These are phyloP conservation scores for Leptographium procerum DNA, from an alignment of 2,329 filamentous ascomycete species.

Conservation along the genomic window DNA sequence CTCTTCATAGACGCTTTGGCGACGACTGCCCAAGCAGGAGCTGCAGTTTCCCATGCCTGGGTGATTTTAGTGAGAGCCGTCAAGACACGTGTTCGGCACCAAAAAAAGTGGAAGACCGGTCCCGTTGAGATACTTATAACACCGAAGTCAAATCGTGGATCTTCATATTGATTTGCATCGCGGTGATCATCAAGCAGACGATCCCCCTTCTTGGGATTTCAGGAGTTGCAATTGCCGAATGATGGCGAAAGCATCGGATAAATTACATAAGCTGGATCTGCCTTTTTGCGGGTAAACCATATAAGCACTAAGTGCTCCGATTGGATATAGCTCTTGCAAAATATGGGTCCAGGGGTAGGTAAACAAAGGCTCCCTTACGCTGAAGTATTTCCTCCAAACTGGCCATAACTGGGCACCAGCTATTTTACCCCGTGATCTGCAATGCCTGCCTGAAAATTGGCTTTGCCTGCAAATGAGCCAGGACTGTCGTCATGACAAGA, in stretches of 20 bases:
- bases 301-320: neutral
- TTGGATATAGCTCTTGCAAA: neutral
- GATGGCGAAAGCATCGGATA: neutral
- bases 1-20: conserved; percentile 42
- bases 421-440: neutral
- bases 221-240: neutral
- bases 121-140: neutral
- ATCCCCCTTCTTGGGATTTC: neutral
- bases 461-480: neutral
- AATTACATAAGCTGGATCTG: neutral
- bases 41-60: conserved; percentile 48
- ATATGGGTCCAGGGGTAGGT: neutral
- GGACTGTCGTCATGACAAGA: neutral
- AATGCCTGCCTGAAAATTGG: neutral
- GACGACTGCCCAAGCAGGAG: conserved; percentile 45
- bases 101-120: too few species aligned
- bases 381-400: neutral
- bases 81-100: neutral
- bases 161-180: neutral
- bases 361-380: neutral
- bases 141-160: neutral
- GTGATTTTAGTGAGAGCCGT: neutral
- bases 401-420: neutral
- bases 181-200: neutral
- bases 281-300: neutral